phyloP scores from a whole-genome alignment of 495 filamentous ascomycete genomes.

The Melanomma pulvis-pyrius region DNA sequence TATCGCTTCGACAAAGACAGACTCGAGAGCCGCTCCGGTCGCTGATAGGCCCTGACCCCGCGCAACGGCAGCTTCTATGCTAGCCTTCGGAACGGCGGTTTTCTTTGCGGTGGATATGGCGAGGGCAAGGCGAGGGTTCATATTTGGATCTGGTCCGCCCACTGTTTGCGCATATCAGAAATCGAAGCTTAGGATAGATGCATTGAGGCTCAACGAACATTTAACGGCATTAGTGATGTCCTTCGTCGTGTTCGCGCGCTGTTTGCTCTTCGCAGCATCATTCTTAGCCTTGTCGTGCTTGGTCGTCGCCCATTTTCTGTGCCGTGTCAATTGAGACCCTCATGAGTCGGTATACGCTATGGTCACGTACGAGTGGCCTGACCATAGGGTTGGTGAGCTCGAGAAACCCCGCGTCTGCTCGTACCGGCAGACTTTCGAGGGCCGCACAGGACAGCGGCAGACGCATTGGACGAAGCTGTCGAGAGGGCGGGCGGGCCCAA shows the following conservation, averaged over 20 bases:
- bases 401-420: conserved; percentile 18
- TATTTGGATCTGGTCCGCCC: conserved; percentile 68
- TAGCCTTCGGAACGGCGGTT: conserved; percentile 77
- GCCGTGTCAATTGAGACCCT: conserved; percentile 59
- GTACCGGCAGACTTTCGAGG: neutral
- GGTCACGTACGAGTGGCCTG: conserved; percentile 30
- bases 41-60: conserved; percentile 81
- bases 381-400: conserved; percentile 8
- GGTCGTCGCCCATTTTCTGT: conserved; percentile 94
- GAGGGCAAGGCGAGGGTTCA: conserved; percentile 73
- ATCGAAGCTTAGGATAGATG: conserved; percentile 27
- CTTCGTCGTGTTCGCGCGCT: conserved; percentile 52
- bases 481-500: neutral
- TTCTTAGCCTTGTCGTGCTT: conserved; percentile 87
- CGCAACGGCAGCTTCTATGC: conserved; percentile 81
- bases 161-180: conserved; percentile 43
- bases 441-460: neutral
- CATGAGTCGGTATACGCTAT: neutral
- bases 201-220: conserved; percentile 44
- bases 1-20: conserved; percentile 78
- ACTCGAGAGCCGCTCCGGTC: conserved; percentile 71
- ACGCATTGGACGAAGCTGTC: neutral
- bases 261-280: conserved; percentile 62
- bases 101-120: conserved; percentile 81
- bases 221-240: conserved; percentile 61